Evolutionary conservation across 2,329 filamentous ascomycete genomes (phyloP).

Genomic region (Ophiosphaerella narmari): DNA sequence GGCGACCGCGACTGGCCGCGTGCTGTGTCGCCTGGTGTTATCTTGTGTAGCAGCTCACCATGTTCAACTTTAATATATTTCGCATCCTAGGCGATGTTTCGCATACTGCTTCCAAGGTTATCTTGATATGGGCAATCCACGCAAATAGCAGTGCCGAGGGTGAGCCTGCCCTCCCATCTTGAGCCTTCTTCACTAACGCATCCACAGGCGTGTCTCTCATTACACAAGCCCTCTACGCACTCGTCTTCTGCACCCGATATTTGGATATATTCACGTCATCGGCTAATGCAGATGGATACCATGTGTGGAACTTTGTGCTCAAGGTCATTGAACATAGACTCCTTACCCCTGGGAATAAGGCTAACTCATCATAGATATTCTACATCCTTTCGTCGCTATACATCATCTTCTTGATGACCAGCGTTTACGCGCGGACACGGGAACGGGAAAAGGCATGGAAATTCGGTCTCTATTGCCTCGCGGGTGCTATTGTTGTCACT

Average conservation of each 20-base stretch:
- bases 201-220: constrained; percentile 80
- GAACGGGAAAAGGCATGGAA: constrained; percentile 95
- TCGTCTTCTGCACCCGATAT: constrained; percentile 87
- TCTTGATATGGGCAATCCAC: constrained; percentile 89
- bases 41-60: constrained; percentile 15
- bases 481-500: constrained; percentile 67
- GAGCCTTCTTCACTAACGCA: constrained; percentile 5
- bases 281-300: constrained; percentile 35
- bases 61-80: constrained; percentile 58
- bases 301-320: constrained; percentile 69
- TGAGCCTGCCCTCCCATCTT: constrained; percentile 34
- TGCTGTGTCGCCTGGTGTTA: constrained; percentile 23
- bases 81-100: constrained; percentile 82
- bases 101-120: constrained; percentile 84
- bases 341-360: not conserved
- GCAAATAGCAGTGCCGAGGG: constrained; percentile 85
- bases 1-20: constrained; percentile 32
- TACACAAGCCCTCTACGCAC: constrained; percentile 83
- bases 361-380: constrained; percentile 61
- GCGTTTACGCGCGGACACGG: constrained; percentile 81
- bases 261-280: constrained; percentile 72
- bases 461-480: constrained; percentile 72
- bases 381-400: constrained; percentile 85
- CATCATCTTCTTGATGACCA: constrained; percentile 86
- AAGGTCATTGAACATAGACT: constrained; percentile 54